These are phyloP conservation scores for Papiliotrema flavescens DNA, from an alignment of 1,284 basidiomycete genomes.

Conservation along the genomic window DNA sequence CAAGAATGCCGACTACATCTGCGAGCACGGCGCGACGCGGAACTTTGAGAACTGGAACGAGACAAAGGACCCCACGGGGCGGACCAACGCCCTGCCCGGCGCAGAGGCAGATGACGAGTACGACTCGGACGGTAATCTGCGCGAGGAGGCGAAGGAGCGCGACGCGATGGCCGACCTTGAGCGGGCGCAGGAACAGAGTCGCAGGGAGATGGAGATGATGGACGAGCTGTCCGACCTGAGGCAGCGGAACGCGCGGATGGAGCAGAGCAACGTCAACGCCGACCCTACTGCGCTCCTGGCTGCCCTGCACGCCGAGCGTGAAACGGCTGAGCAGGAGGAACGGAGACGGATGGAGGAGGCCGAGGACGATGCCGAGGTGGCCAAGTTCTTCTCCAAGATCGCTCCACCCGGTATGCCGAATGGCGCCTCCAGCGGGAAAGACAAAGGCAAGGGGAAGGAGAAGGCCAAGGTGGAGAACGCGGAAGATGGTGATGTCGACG, in stretches of 20 bases:
- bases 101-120: slow-evolving; percentile 55
- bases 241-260: slow-evolving; percentile 80
- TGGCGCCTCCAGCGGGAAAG: slow-evolving; percentile 31
- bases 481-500: slow-evolving; percentile 14
- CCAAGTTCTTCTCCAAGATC: slow-evolving; percentile 79
- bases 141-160: slow-evolving; percentile 45
- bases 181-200: slow-evolving; percentile 82
- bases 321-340: slow-evolving; percentile 55
- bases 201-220: slow-evolving; percentile 97
- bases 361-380: slow-evolving; percentile 85
- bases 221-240: slow-evolving; percentile 94
- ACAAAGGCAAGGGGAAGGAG: slow-evolving; percentile 34
- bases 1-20: slow-evolving; percentile 90
- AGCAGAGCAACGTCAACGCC: slow-evolving; percentile 62
- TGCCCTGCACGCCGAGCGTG: slow-evolving; percentile 36
- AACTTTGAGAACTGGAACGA: slow-evolving; percentile 70
- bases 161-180: slow-evolving; percentile 98
- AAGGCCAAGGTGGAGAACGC: slow-evolving; percentile 15
- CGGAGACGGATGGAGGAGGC: slow-evolving; percentile 63
- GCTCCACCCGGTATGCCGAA: slow-evolving; percentile 42
- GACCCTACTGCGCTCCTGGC: slow-evolving; percentile 38
- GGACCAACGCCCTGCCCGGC: slow-evolving; percentile 39
- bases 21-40: slow-evolving; percentile 87
- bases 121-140: slow-evolving; percentile 59
- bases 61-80: slow-evolving; percentile 25